A percentile compares a stretch with the other conserved stretches of the same genome.
Conservation (phyloP, 306 rosid species). For the Myrica gale region DNA sequence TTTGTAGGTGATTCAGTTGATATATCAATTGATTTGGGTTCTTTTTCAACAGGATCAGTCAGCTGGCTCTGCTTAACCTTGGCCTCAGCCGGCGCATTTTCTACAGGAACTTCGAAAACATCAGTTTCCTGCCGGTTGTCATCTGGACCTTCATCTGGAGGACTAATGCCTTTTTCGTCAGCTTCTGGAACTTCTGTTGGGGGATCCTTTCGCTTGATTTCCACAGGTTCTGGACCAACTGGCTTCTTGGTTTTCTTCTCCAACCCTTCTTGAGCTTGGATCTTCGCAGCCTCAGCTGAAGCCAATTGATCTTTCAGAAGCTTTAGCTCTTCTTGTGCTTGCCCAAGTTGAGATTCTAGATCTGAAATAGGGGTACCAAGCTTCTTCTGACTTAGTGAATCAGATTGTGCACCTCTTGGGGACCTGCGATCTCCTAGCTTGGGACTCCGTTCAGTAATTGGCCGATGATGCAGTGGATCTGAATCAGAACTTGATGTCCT, state of each 20-base stretch:
- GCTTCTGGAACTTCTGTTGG: conserved; percentile 37
- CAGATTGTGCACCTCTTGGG: conserved; percentile 67
- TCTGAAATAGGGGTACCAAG: conserved; percentile 87
- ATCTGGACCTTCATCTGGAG: conserved; percentile 30
- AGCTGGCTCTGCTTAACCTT: conserved; percentile 31
- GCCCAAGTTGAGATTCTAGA: conserved; percentile 83
- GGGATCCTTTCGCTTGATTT: conserved; percentile 35
- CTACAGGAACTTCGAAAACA: conserved; percentile 74
- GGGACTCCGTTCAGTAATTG: conserved; percentile 68
- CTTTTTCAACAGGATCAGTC: conserved; percentile 36
- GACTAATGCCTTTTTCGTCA: conserved; percentile 25
- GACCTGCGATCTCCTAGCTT: conserved; percentile 74
- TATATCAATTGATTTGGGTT: conserved; percentile 34
- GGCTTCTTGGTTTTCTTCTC: conserved; percentile 57
- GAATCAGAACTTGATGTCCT: conserved; percentile 74
- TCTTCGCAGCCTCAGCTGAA: conserved; percentile 85
- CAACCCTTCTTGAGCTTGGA: conserved; percentile 64
- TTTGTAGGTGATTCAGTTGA: conserved; percentile 30
- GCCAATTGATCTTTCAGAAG: conserved; percentile 64
- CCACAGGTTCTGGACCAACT: conserved; percentile 32
- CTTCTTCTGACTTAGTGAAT: conserved; percentile 66
- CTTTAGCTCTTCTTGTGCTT: conserved; percentile 72
- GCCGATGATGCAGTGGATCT: conserved; percentile 68
- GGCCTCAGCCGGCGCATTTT: conserved; percentile 37
- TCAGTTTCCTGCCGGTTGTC: conserved; percentile 65